Evolutionary conservation across 1,284 basidiomycete genomes (phyloP).

Genomic region (Paramarasmius palmivorus): DNA sequence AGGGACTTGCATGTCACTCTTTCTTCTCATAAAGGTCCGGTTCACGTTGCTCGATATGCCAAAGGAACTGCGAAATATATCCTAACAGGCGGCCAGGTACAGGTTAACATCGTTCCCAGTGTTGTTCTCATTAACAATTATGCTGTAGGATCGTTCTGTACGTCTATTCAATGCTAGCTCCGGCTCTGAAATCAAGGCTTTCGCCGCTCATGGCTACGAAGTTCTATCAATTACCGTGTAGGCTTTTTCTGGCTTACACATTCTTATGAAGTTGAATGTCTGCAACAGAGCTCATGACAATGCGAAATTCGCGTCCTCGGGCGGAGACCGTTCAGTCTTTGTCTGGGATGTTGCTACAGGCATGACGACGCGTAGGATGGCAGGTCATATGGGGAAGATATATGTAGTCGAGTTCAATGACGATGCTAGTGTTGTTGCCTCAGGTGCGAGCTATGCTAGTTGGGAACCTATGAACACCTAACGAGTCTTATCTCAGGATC

Average conservation of each 20-base stretch:
- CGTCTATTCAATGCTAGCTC: conserved; percentile 88
- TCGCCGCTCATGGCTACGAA: conserved; percentile 91
- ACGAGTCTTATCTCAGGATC: conserved; percentile 53
- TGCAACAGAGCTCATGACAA: conserved; percentile 95
- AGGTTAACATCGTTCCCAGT: no score
- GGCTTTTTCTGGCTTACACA: no score
- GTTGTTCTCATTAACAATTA: background rate
- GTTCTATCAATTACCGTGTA: conserved; percentile 89
- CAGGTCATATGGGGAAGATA: conserved; percentile 90
- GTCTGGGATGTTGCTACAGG: conserved; percentile 95
- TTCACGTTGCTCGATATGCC: conserved; percentile 84
- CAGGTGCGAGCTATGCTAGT: conserved; percentile 53
- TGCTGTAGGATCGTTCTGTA: conserved; percentile 72
- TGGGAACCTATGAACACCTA: conserved; percentile 1
- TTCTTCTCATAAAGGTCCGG: conserved; percentile 71
- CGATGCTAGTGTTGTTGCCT: conserved; percentile 83
- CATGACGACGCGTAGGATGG: conserved; percentile 75
- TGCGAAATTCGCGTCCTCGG: conserved; percentile 89
- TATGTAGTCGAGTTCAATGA: conserved; percentile 89
- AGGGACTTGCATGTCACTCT: conserved; percentile 65
- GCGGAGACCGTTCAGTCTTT: conserved; percentile 90
- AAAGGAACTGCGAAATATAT: conserved; percentile 87
- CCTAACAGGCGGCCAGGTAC: conserved; percentile 78
- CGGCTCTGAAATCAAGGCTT: conserved; percentile 89
- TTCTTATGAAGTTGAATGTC: no score